phyloP scores from a whole-genome alignment of 805 yeast species.

The Kodamaea leandrae region DNA sequence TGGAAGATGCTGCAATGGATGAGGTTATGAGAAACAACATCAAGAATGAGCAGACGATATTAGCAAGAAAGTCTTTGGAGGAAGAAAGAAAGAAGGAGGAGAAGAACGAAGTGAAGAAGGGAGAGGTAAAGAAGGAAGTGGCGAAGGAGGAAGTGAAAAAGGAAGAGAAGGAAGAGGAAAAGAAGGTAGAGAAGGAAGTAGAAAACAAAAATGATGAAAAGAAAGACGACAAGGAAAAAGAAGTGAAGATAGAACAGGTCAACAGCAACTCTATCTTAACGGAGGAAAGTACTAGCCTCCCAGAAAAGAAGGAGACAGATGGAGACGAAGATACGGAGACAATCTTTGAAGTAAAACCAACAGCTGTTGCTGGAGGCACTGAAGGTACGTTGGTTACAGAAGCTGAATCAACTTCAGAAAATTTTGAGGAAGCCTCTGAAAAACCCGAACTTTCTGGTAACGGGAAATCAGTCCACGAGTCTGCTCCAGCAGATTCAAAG shows the following conservation, averaged over 20 bases:
- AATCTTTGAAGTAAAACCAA: no score
- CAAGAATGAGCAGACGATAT: conserved; percentile 1
- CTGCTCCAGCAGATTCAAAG: no score
- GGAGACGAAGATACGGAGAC: no score
- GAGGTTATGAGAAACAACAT: conserved; percentile 38
- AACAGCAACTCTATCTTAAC: no score
- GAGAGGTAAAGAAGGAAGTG: conserved; percentile 17
- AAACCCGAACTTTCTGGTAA: no score
- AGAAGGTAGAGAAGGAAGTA: conserved; percentile 3
- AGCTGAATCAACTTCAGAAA: no score
- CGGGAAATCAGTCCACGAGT: no score
- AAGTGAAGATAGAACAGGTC: conserved; percentile 1
- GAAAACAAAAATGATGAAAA: conserved; percentile 15
- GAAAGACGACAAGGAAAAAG: conserved; percentile 13
- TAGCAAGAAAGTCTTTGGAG: background rate
- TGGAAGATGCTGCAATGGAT: conserved; percentile 50
- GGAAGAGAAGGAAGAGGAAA: background rate
- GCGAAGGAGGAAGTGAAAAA: conserved; percentile 3
- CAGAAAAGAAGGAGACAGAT: background rate
- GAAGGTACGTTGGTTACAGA: no score
- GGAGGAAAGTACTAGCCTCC: no score
- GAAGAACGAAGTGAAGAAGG: background rate
- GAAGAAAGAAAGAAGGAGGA: background rate
- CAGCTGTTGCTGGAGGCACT: no score
- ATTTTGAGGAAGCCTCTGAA: no score